Evolutionary conservation across 73 alveolate genomes (phyloP).

Genomic region (Tetrahymena malaccensis): DNA sequence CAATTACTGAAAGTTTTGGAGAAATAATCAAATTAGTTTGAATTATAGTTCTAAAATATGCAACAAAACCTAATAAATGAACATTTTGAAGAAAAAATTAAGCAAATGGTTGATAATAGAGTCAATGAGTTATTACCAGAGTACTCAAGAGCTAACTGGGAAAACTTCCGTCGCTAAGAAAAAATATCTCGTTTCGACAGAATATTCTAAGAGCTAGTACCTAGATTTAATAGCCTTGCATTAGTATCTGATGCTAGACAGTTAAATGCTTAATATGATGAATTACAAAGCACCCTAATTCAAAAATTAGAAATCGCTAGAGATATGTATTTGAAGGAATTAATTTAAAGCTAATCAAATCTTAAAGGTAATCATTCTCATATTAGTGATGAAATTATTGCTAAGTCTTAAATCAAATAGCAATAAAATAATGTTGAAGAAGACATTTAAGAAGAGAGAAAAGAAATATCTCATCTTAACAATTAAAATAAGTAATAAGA

Average conservation of each 20-base stretch:
- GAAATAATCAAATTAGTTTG: neutral
- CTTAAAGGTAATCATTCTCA: neutral
- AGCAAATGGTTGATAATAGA: neutral
- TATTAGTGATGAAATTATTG: neutral
- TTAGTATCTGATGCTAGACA: neutral
- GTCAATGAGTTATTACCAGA: neutral
- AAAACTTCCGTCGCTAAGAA: neutral
- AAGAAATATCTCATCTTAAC: neutral
- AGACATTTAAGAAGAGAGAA: neutral
- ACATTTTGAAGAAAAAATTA: neutral
- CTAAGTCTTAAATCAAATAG: neutral
- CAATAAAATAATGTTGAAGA: neutral
- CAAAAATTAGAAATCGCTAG: neutral
- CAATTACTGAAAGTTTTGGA: neutral
- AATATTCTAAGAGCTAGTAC: neutral
- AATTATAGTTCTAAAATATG: neutral
- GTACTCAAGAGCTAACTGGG: neutral
- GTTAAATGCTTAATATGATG: neutral
- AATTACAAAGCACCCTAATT: neutral
- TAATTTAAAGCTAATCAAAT: neutral
- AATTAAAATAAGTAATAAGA: neutral
- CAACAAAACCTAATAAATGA: neutral
- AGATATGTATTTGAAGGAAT: neutral
- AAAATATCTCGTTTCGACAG: neutral
- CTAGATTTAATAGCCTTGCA: neutral